A percentile compares a stretch with the other conserved stretches of the same genome.
These are phyloP conservation scores for Sporothrix globosa DNA, from an alignment of 2,329 filamentous ascomycete genomes.

Conservation along the genomic window DNA sequence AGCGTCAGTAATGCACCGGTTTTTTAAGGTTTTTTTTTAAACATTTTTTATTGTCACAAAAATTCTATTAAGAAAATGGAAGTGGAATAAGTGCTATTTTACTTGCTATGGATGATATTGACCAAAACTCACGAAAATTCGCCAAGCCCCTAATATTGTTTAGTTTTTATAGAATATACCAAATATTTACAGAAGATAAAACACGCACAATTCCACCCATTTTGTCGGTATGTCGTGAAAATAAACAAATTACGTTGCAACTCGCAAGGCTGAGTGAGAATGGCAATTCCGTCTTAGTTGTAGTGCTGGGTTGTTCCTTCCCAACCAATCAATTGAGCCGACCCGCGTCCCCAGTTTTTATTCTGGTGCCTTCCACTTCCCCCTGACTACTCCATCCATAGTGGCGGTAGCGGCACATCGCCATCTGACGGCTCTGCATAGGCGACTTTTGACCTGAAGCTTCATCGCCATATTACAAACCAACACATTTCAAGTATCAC, in stretches of 20 bases:
- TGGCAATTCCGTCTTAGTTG: neutral
- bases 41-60: too few species aligned
- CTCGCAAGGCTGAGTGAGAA: constrained; percentile 25
- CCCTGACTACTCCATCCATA: constrained; percentile 23
- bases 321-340: constrained; percentile 14
- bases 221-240: neutral
- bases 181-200: neutral
- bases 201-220: neutral
- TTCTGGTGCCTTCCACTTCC: constrained; percentile 21
- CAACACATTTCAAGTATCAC: neutral
- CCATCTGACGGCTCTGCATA: neutral
- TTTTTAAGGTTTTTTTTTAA: too few species aligned
- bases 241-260: neutral
- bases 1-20: too few species aligned
- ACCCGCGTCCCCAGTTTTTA: constrained; percentile 15
- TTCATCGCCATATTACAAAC: constrained; percentile 3
- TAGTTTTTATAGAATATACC: neutral
- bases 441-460: neutral
- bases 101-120: too few species aligned
- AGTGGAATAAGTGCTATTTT: too few species aligned
- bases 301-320: neutral
- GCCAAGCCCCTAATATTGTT: too few species aligned
- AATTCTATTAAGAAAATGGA: too few species aligned
- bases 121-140: too few species aligned
- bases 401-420: constrained; percentile 5